These are phyloP conservation scores for Sporothrix euskadiensis DNA, from an alignment of 2,329 filamentous ascomycete species.

Conservation along the genomic window DNA sequence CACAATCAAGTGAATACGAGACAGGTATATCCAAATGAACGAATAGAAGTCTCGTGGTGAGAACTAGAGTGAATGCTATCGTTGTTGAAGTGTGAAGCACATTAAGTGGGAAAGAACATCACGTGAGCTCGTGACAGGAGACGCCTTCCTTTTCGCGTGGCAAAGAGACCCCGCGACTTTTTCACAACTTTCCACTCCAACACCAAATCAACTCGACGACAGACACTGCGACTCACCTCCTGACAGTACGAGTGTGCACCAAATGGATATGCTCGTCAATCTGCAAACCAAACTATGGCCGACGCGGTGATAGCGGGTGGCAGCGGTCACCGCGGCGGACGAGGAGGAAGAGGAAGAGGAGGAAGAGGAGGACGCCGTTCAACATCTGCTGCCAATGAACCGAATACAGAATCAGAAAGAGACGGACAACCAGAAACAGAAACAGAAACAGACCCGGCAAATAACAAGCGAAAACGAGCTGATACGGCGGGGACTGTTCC, in stretches of 20 bases:
- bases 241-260: not conserved
- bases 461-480: conserved; percentile 20
- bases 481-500: not conserved
- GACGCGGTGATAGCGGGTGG: conserved; percentile 12
- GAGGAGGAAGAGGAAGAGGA: not conserved
- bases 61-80: no score
- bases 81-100: not conserved
- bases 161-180: conserved; percentile 5
- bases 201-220: not conserved
- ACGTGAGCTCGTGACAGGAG: conserved; percentile 19
- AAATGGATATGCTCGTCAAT: not conserved
- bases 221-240: not conserved
- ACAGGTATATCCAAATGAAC: no score
- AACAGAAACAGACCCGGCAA: not conserved
- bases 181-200: not conserved
- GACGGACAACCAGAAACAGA: not conserved
- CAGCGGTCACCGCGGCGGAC: not conserved
- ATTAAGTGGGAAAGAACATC: not conserved
- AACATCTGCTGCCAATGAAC: not conserved
- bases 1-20: not conserved
- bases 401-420: not conserved
- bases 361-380: not conserved
- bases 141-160: conserved; percentile 13
- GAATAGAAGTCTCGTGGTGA: no score
- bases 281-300: conserved; percentile 12